Evolutionary conservation across 805 yeast genomes (phyloP), one percentile per base, ranked within the genome.

Genomic region (Metschnikowia amazonensis): DNA sequence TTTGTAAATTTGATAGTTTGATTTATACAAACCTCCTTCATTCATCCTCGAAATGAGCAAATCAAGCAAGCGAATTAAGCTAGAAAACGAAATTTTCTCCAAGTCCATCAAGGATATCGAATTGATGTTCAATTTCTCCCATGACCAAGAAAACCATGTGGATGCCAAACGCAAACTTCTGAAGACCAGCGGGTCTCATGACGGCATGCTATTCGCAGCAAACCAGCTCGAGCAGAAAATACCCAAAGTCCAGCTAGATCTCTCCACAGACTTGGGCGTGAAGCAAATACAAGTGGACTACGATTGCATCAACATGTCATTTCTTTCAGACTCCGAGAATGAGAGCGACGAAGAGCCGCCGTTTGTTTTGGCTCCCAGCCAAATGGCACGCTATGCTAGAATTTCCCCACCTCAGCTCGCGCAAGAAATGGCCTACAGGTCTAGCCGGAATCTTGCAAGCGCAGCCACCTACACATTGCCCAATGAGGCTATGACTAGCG

Each of bases 101-200:
- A 52, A 46, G 20, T 45, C 51, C 20, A 50, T 52, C 46, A 41
- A 48, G 42, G 56, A 52, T 44, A 52, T 52, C 28, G 56, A 52
- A 18, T 38, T 42, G 20, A 52, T 52, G 56, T 52, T 52, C 42
- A 44, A 43, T 18, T 44, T 44, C 27, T 39, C 52, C 17, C 28
- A 35, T n/a, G 48, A 48, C 27, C 39, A 36, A 7, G 46, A 32
- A 7, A 36, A 17, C 14, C n/a, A 29, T 20, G 25, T 7, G 13
- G 36, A 30, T 6, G 3, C 41, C 27, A 27, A 20, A 14, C 42
- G 35, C 14, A 39, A 39, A 36, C 11, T 39, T 21, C 36, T 23
- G 35, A 39, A 31, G 14, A 36, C 32, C 14, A 36, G 17, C 24
- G 11, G 21, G 23, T 21, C 35, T 8, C 32, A 18, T 6, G 29